These are phyloP conservation scores for Globisporangium perplexum DNA, from an alignment of 352 stramenopile species.

Conservation along the genomic window DNA sequence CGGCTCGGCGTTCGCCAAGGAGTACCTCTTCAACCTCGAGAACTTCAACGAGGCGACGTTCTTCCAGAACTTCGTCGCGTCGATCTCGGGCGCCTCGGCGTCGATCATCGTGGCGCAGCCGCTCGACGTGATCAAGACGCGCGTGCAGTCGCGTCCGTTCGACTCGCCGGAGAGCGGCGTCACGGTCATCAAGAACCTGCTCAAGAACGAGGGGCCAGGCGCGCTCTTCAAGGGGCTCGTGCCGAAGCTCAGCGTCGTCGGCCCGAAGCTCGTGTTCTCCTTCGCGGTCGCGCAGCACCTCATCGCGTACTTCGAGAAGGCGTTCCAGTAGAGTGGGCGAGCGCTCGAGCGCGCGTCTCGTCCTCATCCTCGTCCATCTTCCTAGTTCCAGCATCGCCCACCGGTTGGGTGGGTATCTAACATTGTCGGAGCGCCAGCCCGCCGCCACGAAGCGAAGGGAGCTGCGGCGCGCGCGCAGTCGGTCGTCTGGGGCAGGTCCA, in stretches of 20 bases:
- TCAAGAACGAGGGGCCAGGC: conserved; percentile 88
- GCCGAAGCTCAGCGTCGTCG: conserved; percentile 93
- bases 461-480: too few species aligned
- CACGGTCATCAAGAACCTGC: conserved; percentile 89
- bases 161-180: conserved; percentile 91
- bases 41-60: conserved; percentile 89
- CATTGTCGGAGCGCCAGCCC: conserved; percentile 3
- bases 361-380: not conserved
- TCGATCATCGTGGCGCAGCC: conserved; percentile 91
- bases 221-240: conserved; percentile 95
- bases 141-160: conserved; percentile 92
- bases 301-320: conserved; percentile 92
- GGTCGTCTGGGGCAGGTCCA: not conserved
- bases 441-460: not conserved
- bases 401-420: conserved; percentile 16
- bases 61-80: conserved; percentile 90
- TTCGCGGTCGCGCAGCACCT: conserved; percentile 94
- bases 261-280: conserved; percentile 95
- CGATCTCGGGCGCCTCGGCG: conserved; percentile 70
- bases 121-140: conserved; percentile 95
- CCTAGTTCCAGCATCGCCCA: conserved; percentile 9
- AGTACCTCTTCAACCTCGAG: conserved; percentile 89
- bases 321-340: conserved; percentile 25
- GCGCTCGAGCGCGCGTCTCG: not conserved
- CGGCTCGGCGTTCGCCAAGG: conserved; percentile 83